A percentile compares a stretch with the other conserved stretches of the same genome.
Conservation (phyloP, 2,329 filamentous ascomycete genomes). For the Hypocrella siamensis region DNA sequence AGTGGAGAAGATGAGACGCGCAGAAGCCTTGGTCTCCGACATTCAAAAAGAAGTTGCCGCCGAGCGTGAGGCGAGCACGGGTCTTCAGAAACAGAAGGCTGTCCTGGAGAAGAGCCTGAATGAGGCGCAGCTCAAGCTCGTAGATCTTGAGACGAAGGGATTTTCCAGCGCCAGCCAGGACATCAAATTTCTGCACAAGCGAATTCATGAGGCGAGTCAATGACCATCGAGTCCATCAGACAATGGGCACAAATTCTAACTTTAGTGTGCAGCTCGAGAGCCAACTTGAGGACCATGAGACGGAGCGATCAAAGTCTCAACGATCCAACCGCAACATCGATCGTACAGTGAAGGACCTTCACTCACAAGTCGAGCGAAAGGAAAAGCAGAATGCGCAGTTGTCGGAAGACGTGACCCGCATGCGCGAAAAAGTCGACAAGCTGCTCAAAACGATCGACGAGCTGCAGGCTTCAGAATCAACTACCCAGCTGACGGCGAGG, state of each 20-base stretch:
- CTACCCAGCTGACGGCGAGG: constrained; percentile 64
- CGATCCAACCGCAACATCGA: constrained; percentile 85
- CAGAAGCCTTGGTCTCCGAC: constrained; percentile 74
- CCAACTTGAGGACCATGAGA: constrained; percentile 71
- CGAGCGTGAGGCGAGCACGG: constrained; percentile 68
- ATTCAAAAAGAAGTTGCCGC: constrained; percentile 83
- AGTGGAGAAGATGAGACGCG: constrained; percentile 91
- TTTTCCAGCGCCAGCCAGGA: constrained; percentile 91
- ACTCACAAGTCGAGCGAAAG: constrained; percentile 80
- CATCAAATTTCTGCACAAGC: constrained; percentile 84
- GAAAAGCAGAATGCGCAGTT: constrained; percentile 76
- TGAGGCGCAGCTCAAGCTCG: constrained; percentile 75
- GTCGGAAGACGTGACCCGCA: constrained; percentile 67
- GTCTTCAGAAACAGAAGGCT: constrained; percentile 81
- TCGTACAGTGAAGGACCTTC: constrained; percentile 82
- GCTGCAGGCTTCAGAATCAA: constrained; percentile 73
- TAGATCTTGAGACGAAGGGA: constrained; percentile 93
- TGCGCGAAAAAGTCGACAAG: constrained; percentile 81
- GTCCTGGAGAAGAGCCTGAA: constrained; percentile 78
- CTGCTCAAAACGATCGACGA: constrained; percentile 87
- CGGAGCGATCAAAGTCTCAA: constrained; percentile 62
- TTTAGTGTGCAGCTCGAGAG: constrained; percentile 54
- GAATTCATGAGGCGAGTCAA: constrained; percentile 75
- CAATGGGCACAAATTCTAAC: constrained; percentile 13
- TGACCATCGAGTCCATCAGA: neutral